Percentiles rank a stretch among this genome's conserved stretches.
Conservation (phyloP, 2,329 filamentous ascomycete genomes). For the Xenoacremonium recifei region DNA sequence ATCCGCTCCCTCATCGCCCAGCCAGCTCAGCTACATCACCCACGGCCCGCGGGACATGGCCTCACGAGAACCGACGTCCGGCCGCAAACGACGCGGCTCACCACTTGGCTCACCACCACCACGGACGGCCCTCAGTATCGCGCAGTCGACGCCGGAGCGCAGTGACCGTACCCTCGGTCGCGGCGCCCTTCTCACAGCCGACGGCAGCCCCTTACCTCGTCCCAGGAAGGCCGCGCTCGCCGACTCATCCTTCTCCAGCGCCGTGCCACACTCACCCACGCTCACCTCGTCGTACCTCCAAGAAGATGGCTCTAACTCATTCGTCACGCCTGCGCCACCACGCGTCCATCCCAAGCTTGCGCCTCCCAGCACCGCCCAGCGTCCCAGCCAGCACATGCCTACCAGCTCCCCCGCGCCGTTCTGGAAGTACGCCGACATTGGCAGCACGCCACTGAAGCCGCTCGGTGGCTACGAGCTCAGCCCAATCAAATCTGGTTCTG, state of each 20-base stretch:
- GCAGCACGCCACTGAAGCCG: conserved; percentile 65
- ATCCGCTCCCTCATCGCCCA: conserved; percentile 68
- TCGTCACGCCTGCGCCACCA: conserved; percentile 71
- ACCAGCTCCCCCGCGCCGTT: conserved; percentile 84
- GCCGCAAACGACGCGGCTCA: conserved; percentile 56
- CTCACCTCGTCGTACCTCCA: conserved; percentile 62
- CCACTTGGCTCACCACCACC: conserved; percentile 55
- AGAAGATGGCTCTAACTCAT: conserved; percentile 59
- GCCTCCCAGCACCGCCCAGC: conserved; percentile 76
- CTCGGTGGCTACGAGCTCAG: conserved; percentile 52
- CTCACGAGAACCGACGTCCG: conserved; percentile 48
- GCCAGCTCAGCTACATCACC: conserved; percentile 59
- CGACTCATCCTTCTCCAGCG: conserved; percentile 47
- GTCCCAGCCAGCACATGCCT: conserved; percentile 82
- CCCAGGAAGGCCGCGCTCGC: conserved; percentile 47
- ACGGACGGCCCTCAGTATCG: conserved; percentile 45
- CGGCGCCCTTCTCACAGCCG: conserved; percentile 42
- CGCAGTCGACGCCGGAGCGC: conserved; percentile 60
- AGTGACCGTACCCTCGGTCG: conserved; percentile 38
- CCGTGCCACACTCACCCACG: conserved; percentile 57
- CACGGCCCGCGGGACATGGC: conserved; percentile 57
- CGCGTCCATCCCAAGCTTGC: conserved; percentile 72
- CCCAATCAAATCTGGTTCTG: conserved; percentile 50
- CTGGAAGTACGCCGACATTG: conserved; percentile 81
- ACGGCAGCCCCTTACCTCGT: conserved; percentile 62